These are phyloP conservation scores for Macroventuria anomochaeta DNA, from an alignment of 2,329 filamentous ascomycete species.

Conservation along the genomic window DNA sequence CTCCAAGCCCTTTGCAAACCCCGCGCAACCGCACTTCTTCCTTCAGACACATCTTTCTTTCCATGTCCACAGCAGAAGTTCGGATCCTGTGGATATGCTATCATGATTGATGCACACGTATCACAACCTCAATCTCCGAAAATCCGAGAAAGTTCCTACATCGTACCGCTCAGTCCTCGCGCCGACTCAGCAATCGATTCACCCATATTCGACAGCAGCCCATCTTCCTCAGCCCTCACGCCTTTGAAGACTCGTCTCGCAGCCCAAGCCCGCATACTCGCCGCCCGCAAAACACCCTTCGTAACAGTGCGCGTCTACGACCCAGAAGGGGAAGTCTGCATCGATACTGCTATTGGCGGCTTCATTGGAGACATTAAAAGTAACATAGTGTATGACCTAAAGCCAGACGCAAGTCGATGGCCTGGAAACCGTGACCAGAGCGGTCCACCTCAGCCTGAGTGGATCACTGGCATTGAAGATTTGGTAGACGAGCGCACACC, in stretches of 20 bases:
- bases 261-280: slow-evolving; percentile 70
- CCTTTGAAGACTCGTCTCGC: slow-evolving; percentile 66
- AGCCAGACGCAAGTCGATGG: slow-evolving; percentile 55
- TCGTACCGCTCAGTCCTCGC: slow-evolving; percentile 12
- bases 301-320: slow-evolving; percentile 65
- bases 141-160: neutral
- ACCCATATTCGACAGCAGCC: slow-evolving; percentile 12
- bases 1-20: slow-evolving; percentile 75
- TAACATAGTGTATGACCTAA: slow-evolving; percentile 65
- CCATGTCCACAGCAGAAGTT: slow-evolving; percentile 14
- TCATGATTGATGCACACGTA: slow-evolving; percentile 1
- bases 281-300: slow-evolving; percentile 60
- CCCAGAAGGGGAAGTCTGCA: slow-evolving; percentile 56
- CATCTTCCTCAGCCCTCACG: slow-evolving; percentile 28
- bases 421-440: slow-evolving; percentile 15
- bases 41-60: slow-evolving; percentile 39
- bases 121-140: neutral
- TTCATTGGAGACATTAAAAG: slow-evolving; percentile 68
- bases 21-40: slow-evolving; percentile 60
- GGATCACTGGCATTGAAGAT: slow-evolving; percentile 38
- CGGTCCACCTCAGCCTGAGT: slow-evolving; percentile 23
- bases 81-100: neutral
- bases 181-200: slow-evolving; percentile 32
- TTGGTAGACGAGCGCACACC: slow-evolving; percentile 24
- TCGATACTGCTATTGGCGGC: slow-evolving; percentile 63